Evolutionary conservation across 495 filamentous ascomycete species (phyloP).

Genomic region (Penicillium taxi): DNA sequence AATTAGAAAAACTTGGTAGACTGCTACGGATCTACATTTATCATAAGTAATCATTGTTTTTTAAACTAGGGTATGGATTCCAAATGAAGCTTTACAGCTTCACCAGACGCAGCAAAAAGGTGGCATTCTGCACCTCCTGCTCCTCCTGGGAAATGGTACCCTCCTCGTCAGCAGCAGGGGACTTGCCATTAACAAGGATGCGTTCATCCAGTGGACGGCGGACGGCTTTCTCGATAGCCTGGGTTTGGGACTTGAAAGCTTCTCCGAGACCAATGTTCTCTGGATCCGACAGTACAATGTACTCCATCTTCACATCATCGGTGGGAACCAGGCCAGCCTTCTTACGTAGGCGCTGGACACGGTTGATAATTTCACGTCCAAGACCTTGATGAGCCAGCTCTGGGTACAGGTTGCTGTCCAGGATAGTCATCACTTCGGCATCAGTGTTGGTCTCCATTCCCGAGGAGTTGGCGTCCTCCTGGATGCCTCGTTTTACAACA

Average conservation of each 20-base stretch:
- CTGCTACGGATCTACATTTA: no score
- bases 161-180: slow-evolving; percentile 44
- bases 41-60: no score
- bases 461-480: slow-evolving; percentile 56
- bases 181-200: slow-evolving; percentile 54
- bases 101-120: slow-evolving; percentile 73
- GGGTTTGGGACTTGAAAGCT: slow-evolving; percentile 61
- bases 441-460: slow-evolving; percentile 80
- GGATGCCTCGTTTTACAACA: slow-evolving; percentile 71
- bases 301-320: slow-evolving; percentile 83
- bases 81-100: slow-evolving; percentile 49
- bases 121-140: slow-evolving; percentile 81
- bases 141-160: slow-evolving; percentile 76
- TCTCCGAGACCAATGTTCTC: slow-evolving; percentile 65
- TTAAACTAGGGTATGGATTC: background rate
- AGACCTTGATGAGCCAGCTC: slow-evolving; percentile 69
- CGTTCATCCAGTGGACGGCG: slow-evolving; percentile 73
- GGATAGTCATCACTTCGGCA: slow-evolving; percentile 69
- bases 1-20: no score
- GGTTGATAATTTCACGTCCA: slow-evolving; percentile 75
- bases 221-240: slow-evolving; percentile 69
- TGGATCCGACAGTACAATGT: slow-evolving; percentile 65
- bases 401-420: slow-evolving; percentile 66
- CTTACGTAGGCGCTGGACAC: slow-evolving; percentile 73
- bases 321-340: slow-evolving; percentile 72